Evolutionary conservation across 139 green algal species (phyloP).

Genomic region (Chlorella vulgaris): DNA sequence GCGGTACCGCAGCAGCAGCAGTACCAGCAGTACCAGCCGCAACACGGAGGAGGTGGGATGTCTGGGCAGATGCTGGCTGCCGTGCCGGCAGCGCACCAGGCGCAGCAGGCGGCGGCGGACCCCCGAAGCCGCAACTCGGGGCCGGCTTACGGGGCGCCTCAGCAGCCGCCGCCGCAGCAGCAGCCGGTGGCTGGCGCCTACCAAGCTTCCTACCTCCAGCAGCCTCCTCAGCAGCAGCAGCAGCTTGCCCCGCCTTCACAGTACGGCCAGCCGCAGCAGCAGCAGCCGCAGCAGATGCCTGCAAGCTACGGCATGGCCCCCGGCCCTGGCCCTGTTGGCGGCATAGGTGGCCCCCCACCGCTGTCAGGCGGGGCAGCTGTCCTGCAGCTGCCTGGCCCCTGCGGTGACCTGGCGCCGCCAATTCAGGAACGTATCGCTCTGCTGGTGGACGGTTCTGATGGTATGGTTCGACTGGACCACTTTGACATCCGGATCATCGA

Average conservation of each 20-base stretch:
- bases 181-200: background rate
- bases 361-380: background rate
- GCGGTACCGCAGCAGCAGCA: background rate
- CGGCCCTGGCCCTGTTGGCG: background rate
- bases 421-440: constrained; percentile 26
- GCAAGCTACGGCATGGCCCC: background rate
- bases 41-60: too few relatives aligned
- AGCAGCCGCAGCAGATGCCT: background rate
- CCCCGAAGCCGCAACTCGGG: background rate
- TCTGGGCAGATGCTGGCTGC: too few relatives aligned
- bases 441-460: constrained; percentile 10
- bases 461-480: constrained; percentile 30
- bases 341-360: background rate
- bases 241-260: background rate
- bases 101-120: background rate
- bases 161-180: constrained; percentile 8
- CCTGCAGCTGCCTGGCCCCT: constrained; percentile 8
- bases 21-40: background rate
- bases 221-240: background rate
- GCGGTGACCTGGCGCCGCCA: constrained; percentile 1
- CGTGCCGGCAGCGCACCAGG: too few relatives aligned
- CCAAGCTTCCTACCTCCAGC: background rate
- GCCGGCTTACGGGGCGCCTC: background rate
- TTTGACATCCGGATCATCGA: constrained; percentile 30
- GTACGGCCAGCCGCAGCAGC: constrained; percentile 8